phyloP scores from a whole-genome alignment of 805 yeast genomes.

The Sugiyamaella smithiae region DNA sequence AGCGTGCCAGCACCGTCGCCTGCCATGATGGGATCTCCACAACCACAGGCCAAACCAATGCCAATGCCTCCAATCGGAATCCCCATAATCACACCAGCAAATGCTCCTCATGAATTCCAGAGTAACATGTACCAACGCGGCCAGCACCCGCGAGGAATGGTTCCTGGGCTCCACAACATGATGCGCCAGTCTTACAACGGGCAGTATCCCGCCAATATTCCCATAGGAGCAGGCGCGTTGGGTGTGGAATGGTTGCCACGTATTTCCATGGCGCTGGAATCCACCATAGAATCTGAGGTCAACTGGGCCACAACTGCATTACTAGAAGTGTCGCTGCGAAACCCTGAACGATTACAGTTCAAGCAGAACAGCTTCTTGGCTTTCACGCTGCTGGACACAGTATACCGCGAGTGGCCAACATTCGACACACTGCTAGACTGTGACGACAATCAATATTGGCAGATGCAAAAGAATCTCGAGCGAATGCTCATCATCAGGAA shows the following conservation, averaged over 20 bases:
- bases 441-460: conserved; percentile 11
- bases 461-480: conserved; percentile 36
- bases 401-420: neutral
- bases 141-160: neutral
- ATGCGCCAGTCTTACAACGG: conserved; percentile 21
- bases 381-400: neutral
- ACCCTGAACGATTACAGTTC: conserved; percentile 49
- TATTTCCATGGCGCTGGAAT: conserved; percentile 64
- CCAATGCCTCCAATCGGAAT: conserved; percentile 26
- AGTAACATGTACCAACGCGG: conserved; percentile 24
- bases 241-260: conserved; percentile 67
- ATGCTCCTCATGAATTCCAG: conserved; percentile 32
- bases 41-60: neutral
- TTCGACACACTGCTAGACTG: neutral
- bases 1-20: neutral
- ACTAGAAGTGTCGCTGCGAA: conserved; percentile 44
- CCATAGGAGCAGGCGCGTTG: conserved; percentile 37
- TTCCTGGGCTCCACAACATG: conserved; percentile 7
- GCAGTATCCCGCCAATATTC: too few species aligned
- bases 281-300: conserved; percentile 63
- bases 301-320: conserved; percentile 67
- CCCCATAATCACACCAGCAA: conserved; percentile 35
- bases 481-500: conserved; percentile 73
- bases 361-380: conserved; percentile 33
- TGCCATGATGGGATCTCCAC: conserved; percentile 4